A percentile compares a stretch with the other conserved stretches of the same genome.
Evolutionary conservation across 768 basidiomycete genomes (phyloP).

Genomic region (Imleria badia): DNA sequence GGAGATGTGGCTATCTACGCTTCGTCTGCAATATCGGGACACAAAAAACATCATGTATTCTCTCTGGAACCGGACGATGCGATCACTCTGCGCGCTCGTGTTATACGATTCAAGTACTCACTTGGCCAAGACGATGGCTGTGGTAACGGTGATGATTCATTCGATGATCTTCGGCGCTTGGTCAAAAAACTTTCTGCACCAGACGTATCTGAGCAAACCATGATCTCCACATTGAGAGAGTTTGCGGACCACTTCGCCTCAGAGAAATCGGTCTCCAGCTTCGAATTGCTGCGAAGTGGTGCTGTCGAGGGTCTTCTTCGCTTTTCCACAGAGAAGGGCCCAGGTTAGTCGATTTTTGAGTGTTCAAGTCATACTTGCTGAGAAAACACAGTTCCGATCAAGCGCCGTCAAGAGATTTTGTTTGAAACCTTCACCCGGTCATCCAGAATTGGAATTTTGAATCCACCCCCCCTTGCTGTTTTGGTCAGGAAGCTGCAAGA

Average conservation of each 20-base stretch:
- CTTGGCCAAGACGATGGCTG: constrained; percentile 53
- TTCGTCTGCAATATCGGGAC: constrained; percentile 53
- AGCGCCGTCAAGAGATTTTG: constrained; percentile 72
- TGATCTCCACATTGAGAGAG: constrained; percentile 61
- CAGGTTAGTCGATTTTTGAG: constrained; percentile 7
- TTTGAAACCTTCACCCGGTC: constrained; percentile 73
- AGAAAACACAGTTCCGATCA: constrained; percentile 51
- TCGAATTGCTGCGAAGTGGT: constrained; percentile 92
- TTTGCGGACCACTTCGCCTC: constrained; percentile 81
- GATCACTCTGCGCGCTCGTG: constrained; percentile 87
- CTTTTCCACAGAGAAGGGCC: constrained; percentile 71
- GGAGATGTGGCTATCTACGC: constrained; percentile 40
- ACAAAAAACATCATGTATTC: constrained; percentile 68
- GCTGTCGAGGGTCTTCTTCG: constrained; percentile 83
- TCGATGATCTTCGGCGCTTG: constrained; percentile 59
- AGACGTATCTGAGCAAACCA: constrained; percentile 59
- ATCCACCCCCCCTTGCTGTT: constrained; percentile 63
- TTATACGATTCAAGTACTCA: constrained; percentile 83
- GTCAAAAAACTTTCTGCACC: constrained; percentile 61
- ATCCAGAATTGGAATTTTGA: constrained; percentile 41
- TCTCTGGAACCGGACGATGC: constrained; percentile 85
- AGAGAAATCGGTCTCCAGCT: constrained; percentile 85
- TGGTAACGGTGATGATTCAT: constrained; percentile 58
- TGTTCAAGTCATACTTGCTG: constrained; percentile 2
- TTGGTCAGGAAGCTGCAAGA: constrained; percentile 97